Evolutionary conservation across 257 asterid species (phyloP), one percentile per base, ranked within the genome.

Genomic region (Thymus quinquecostatus): DNA sequence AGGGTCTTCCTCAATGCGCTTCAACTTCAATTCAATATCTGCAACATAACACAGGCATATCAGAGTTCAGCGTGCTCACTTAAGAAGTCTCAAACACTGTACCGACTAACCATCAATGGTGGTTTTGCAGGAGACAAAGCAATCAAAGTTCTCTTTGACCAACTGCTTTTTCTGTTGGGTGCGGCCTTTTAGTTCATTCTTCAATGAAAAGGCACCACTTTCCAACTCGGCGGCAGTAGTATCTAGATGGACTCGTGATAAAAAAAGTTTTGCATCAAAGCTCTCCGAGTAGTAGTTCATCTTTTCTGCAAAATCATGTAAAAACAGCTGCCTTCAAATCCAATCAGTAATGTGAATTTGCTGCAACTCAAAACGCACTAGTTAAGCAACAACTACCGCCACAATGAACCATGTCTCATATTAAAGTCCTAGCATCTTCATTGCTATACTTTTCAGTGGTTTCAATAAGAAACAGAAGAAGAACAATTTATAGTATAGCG

Each of bases 71-170:
- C 53, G 34, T 44, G 43, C 64, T 66, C 38, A 14, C 21, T 30
- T 50, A 76, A 11, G 10, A 72, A 53, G 34, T 61, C 69, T 3
- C 48, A 57, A 41, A 65, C 56, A 55, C 70, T 44, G 47, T 50
- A 58, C 75, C 73, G 81, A 81, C 96, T 83, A 72, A 95, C 99
- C 99, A 61, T 95, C 99, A 68, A 95, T 95, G 10, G 99, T 95
- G 60, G 99, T 91, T 86, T 95, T 95, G 84, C 99, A 95, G 74
- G 99, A 95, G 67, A 95, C 97, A 69, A 95, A 95, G 80, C 99
- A 95, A 83, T 95, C 98, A 81, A 95, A 95, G 82, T 95, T 95
- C 81, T 91, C 99, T 76, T 95, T 95, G 76, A 95, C 99, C 92
- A 95, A 81, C 84, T 91, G 96, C 77, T 95, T 95, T 81, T 82